Evolutionary conservation across 139 green algal genomes (phyloP), one percentile per base, ranked within the genome.

Genomic region (Chlamydomonas urium): DNA sequence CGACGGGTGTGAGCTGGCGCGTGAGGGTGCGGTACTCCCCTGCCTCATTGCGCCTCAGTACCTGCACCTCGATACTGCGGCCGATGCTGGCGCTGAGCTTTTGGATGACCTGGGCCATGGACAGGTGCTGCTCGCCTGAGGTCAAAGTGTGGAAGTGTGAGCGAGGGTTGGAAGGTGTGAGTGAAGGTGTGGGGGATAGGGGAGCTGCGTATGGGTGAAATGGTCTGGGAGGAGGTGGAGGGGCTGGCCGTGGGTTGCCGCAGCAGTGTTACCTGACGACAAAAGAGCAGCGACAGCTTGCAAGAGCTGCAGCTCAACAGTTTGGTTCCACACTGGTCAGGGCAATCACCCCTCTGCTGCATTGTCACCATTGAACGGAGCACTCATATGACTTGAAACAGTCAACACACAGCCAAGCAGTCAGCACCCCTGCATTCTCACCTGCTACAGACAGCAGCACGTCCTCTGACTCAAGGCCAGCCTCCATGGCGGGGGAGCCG

Each of bases 401-500:
- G 42, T 50, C 14, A 8, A 8, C 42, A 50, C 10, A 14, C 42
- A 24, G 8, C 42, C n/a, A 14, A 19, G 4, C 35, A n/a, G 48
- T n/a, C 42, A n/a, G 42, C 42, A 53, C 17, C 14, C 17, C 14
- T 53, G 42, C 17, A 17, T 53, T 10, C 60, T 38, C 60, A 67
- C 60, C 62, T 33, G 28, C 62, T n/a, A 69, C 14, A 14, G 32
- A 36, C 32, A 69, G 6, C 19, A 69, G n/a, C 32, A 69, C 23
- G 34, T 69, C 62, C 24, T 69, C 62, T 31, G 37, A 14, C 37
- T 50, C 21, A 31, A 69, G 34, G 33, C 62, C 62, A 47, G 62
- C 62, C 32, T 42, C 62, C 32, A 53, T 53, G 3, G 62, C 62
- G 21, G 62, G 62, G 10, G 62, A 69, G 17, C 62, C 62, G 3